Conservation (phyloP, 2,329 filamentous ascomycete species). For the Coniosporium tulheliwenetii region DNA sequence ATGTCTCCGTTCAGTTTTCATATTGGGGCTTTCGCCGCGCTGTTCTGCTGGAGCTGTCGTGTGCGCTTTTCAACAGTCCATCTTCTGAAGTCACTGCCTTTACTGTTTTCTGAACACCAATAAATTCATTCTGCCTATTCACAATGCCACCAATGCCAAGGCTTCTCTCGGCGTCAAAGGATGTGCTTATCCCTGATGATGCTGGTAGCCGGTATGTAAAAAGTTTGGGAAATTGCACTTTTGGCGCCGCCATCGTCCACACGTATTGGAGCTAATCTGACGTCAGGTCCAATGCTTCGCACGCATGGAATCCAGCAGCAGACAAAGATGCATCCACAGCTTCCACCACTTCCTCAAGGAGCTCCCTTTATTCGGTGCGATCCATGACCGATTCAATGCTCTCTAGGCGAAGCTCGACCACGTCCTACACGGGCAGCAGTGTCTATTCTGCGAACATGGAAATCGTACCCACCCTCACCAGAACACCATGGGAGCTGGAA, state of each 20-base stretch:
- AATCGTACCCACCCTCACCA: conserved; percentile 10
- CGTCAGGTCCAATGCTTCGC: background rate
- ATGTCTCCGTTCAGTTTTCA: no score
- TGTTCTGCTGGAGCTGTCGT: no score
- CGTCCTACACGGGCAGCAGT: background rate
- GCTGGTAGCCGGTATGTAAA: background rate
- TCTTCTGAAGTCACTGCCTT: no score
- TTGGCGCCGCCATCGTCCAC: background rate
- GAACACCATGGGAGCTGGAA: conserved; percentile 23
- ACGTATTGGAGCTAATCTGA: background rate
- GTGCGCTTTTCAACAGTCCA: no score
- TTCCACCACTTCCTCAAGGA: background rate
- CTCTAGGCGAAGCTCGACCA: background rate
- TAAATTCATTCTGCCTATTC: no score
- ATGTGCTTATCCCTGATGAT: background rate
- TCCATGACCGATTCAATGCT: background rate
- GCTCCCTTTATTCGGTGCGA: background rate
- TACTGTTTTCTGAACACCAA: no score
- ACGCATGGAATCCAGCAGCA: background rate
- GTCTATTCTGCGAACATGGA: conserved; percentile 3
- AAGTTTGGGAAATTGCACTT: background rate
- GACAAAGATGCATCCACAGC: background rate
- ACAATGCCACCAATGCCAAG: background rate
- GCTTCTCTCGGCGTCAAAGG: background rate
- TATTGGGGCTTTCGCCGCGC: no score